phyloP scores from a whole-genome alignment of 805 yeast genomes.

The Isabelozyma pseudorhagii region DNA sequence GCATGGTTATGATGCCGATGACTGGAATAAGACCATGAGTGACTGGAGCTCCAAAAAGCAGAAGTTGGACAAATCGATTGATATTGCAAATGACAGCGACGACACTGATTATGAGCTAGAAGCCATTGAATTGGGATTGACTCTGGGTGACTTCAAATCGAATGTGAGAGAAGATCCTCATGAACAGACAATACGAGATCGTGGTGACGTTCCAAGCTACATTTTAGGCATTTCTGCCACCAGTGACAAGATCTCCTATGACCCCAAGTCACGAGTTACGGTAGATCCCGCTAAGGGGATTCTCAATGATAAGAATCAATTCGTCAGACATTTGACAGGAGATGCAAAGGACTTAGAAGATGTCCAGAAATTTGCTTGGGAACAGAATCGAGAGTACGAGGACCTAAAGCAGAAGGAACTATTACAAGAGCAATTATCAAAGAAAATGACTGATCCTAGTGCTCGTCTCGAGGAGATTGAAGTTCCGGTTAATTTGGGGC shows the following conservation, averaged over 20 bases:
- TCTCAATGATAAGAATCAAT: constrained; percentile 41
- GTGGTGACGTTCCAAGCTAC: constrained; percentile 73
- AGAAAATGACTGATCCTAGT: background rate
- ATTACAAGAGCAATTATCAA: constrained; percentile 5
- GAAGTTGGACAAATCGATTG: constrained; percentile 2
- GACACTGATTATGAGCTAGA: constrained; percentile 42
- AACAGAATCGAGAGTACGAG: constrained; percentile 14
- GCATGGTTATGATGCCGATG: constrained; percentile 71
- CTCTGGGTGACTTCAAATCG: constrained; percentile 18
- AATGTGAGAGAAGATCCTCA: constrained; percentile 28
- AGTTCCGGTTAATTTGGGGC: constrained; percentile 20
- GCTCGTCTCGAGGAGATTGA: constrained; percentile 3
- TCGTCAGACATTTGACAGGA: constrained; percentile 42
- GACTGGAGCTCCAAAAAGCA: constrained; percentile 34
- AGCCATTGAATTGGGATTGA: constrained; percentile 32
- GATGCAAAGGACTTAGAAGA: constrained; percentile 19
- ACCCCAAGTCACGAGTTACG: constrained; percentile 49
- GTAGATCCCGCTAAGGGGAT: constrained; percentile 26
- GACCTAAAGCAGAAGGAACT: constrained; percentile 5
- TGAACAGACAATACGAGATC: constrained; percentile 52
- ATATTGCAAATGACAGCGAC: constrained; percentile 16
- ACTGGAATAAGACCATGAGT: constrained; percentile 51
- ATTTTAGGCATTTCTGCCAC: constrained; percentile 43
- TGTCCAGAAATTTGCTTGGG: constrained; percentile 37
- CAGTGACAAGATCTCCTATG: constrained; percentile 41